Conservation (phyloP, 345 rosid species). For the Acer negundo region DNA sequence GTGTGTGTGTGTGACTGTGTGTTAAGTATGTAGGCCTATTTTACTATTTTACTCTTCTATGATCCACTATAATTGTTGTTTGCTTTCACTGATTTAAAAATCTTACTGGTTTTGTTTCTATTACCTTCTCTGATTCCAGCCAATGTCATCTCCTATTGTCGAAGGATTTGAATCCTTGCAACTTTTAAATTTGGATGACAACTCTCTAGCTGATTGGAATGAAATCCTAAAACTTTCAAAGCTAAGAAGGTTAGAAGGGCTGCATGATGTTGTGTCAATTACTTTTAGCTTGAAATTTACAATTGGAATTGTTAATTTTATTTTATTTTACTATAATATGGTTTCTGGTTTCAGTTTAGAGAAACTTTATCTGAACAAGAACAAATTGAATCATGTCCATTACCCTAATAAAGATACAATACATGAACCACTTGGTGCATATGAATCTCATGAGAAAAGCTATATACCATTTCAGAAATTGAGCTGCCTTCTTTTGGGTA, state of each 20-base stretch:
- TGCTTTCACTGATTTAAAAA: background rate
- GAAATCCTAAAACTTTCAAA: slow-evolving; percentile 76
- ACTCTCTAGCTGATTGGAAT: slow-evolving; percentile 75
- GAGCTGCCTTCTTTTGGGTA: slow-evolving; percentile 86
- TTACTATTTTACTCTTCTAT: background rate
- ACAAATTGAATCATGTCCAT: slow-evolving; percentile 58
- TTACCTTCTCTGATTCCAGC: slow-evolving; percentile 33
- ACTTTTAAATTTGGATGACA: slow-evolving; percentile 88
- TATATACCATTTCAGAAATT: slow-evolving; percentile 62
- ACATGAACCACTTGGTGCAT: slow-evolving; percentile 25
- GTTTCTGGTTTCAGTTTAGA: slow-evolving; percentile 61
- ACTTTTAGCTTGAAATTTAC: background rate
- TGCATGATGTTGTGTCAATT: slow-evolving; percentile 18
- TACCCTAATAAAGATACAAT: slow-evolving; percentile 43
- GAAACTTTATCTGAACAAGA: slow-evolving; percentile 84
- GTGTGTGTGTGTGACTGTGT: background rate
- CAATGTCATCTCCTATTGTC: slow-evolving; percentile 43
- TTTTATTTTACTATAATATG: slow-evolving; percentile 5
- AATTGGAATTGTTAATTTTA: background rate
- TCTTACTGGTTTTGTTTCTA: slow-evolving; percentile 2
- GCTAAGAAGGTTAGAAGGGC: slow-evolving; percentile 62
- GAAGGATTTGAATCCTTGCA: slow-evolving; percentile 66
- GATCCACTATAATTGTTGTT: background rate
- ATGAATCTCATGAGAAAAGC: slow-evolving; percentile 38
- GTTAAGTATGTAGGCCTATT: background rate